Conservation (phyloP, 2,329 filamentous ascomycete species). For the Fragosphaeria purpurea region DNA sequence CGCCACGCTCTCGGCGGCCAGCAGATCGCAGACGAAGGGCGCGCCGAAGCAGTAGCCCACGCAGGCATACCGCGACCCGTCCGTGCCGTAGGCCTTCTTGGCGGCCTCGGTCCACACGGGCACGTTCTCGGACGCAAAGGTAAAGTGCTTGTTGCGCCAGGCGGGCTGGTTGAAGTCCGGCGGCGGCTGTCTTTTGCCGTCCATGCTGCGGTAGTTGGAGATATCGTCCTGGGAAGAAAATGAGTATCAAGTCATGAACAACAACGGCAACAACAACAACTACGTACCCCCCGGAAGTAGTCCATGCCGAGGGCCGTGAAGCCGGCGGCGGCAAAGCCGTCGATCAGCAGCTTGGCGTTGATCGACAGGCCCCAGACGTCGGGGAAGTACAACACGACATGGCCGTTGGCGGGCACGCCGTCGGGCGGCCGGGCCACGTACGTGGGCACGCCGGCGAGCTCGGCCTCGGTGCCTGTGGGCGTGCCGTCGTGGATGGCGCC, state of each 20-base stretch:
- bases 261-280: not conserved
- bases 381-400: constrained; percentile 14
- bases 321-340: constrained; percentile 12
- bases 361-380: constrained; percentile 14
- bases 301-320: constrained; percentile 13
- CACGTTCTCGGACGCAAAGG: constrained; percentile 31
- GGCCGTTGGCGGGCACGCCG: constrained; percentile 9
- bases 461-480: constrained; percentile 14
- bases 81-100: constrained; percentile 23
- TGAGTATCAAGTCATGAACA: not conserved
- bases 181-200: constrained; percentile 18
- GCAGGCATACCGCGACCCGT: constrained; percentile 27
- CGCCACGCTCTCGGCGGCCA: constrained; percentile 25
- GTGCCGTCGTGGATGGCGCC: constrained; percentile 18
- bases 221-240: constrained; percentile 18
- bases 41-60: constrained; percentile 33
- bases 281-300: constrained; percentile 12
- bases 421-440: constrained; percentile 16
- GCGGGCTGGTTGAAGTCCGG: constrained; percentile 36
- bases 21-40: constrained; percentile 33
- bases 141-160: constrained; percentile 35
- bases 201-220: constrained; percentile 17
- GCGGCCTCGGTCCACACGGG: constrained; percentile 33
- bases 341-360: constrained; percentile 16
- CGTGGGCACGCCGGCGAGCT: constrained; percentile 16